phyloP scores from a whole-genome alignment of 2,329 filamentous ascomycete species.

The Colletotrichum plurivorum region DNA sequence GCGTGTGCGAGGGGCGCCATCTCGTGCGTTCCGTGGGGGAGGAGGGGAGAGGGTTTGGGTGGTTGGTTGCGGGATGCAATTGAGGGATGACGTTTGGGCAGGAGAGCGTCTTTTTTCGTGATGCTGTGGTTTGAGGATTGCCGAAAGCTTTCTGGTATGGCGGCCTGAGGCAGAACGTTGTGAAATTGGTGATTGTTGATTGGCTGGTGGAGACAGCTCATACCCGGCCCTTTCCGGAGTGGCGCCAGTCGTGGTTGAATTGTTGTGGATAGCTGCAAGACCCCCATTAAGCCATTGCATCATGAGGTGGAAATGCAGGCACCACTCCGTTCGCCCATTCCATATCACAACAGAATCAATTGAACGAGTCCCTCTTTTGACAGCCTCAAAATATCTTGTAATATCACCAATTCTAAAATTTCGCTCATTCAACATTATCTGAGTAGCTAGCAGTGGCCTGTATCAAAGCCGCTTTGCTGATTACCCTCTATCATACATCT shows the following conservation, averaged over 20 bases:
- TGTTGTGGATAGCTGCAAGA: conserved; percentile 22
- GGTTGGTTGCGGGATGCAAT: conserved; percentile 39
- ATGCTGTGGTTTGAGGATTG: conserved; percentile 47
- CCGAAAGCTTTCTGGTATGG: conserved; percentile 40
- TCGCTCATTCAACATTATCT: neutral
- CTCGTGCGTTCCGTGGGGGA: conserved; percentile 46
- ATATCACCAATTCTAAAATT: neutral
- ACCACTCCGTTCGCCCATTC: neutral
- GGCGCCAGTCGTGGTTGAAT: conserved; percentile 25
- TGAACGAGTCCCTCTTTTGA: neutral
- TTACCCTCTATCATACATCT: conserved; percentile 17
- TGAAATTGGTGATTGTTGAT: conserved; percentile 64
- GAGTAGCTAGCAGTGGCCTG: neutral
- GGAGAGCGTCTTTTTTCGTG: conserved; percentile 44
- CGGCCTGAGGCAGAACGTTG: conserved; percentile 49
- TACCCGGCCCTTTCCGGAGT: conserved; percentile 42
- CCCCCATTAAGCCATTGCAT: conserved; percentile 25
- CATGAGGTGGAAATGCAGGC: neutral
- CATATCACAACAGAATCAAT: neutral
- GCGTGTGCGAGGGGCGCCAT: conserved; percentile 80
- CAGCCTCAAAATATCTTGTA: neutral
- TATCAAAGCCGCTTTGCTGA: neutral
- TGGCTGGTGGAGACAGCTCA: conserved; percentile 50
- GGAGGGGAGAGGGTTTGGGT: conserved; percentile 37
- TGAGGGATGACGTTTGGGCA: conserved; percentile 41